Evolutionary conservation across 139 green algal species (phyloP).

Genomic region (Nannochloris sp.): DNA sequence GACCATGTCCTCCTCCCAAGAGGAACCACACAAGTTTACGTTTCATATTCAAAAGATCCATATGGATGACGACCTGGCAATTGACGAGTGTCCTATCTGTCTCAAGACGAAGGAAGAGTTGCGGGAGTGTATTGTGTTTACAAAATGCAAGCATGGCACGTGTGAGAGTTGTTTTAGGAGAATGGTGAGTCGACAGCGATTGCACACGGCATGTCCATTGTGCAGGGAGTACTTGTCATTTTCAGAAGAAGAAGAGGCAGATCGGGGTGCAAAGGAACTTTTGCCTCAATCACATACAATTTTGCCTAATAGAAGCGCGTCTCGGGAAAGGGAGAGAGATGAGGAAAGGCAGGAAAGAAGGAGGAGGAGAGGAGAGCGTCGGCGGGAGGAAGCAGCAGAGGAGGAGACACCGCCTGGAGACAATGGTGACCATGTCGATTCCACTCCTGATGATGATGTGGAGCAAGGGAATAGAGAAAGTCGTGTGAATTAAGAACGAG

Average conservation of each 20-base stretch:
- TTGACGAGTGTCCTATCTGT: constrained; percentile 4
- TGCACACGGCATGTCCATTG: constrained; percentile 6
- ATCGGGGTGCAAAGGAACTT: neutral
- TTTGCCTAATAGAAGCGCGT: too few relatives aligned
- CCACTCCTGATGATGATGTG: too few relatives aligned
- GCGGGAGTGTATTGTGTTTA: neutral
- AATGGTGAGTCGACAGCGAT: neutral
- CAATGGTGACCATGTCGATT: too few relatives aligned
- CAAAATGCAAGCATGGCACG: constrained; percentile 6
- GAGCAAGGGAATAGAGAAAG: too few relatives aligned
- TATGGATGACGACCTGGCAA: neutral
- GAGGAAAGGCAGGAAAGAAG: neutral
- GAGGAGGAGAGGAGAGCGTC: too few relatives aligned
- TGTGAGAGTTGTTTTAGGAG: constrained; percentile 6
- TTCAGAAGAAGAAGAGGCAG: neutral
- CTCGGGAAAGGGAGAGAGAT: neutral
- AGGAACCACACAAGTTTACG: neutral
- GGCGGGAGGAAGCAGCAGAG: too few relatives aligned
- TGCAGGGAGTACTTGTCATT: neutral
- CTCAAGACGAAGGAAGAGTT: neutral
- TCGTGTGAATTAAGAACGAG: too few relatives aligned
- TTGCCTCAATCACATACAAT: too few relatives aligned
- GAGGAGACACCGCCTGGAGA: too few relatives aligned
- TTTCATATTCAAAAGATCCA: neutral
- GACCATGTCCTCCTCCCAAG: neutral